These are phyloP conservation scores for Inga laurina DNA, from an alignment of 306 rosid species.

Conservation along the genomic window DNA sequence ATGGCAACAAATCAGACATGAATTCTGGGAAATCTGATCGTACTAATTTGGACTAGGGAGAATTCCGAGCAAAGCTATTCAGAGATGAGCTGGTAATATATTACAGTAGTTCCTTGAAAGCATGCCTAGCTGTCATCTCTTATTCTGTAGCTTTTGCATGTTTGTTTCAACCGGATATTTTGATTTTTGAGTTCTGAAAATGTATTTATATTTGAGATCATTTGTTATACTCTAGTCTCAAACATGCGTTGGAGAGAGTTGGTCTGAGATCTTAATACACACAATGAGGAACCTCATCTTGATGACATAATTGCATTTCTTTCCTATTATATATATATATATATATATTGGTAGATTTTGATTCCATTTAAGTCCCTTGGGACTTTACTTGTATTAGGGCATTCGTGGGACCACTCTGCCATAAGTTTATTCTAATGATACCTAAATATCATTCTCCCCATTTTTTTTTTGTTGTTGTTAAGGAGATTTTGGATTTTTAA, in stretches of 20 bases:
- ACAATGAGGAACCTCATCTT: background rate
- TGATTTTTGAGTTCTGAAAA: conserved; percentile 16
- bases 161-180: conserved; percentile 18
- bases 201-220: background rate
- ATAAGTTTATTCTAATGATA: too few species aligned
- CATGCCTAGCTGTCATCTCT: conserved; percentile 10
- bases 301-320: background rate
- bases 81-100: conserved; percentile 72
- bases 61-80: conserved; percentile 87
- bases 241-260: background rate
- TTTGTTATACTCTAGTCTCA: background rate
- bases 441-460: too few species aligned
- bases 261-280: background rate
- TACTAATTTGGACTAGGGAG: conserved; percentile 77
- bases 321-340: background rate
- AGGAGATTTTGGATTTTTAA: too few species aligned
- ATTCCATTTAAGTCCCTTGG: too few species aligned
- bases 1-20: conserved; percentile 48
- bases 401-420: too few species aligned
- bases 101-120: conserved; percentile 29
- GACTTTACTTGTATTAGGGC: too few species aligned
- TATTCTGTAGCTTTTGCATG: conserved; percentile 3
- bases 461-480: too few species aligned
- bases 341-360: background rate
- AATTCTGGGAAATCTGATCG: conserved; percentile 55